These are phyloP conservation scores for Lentinula detonsa DNA, from an alignment of 768 basidiomycete species.

Conservation along the genomic window DNA sequence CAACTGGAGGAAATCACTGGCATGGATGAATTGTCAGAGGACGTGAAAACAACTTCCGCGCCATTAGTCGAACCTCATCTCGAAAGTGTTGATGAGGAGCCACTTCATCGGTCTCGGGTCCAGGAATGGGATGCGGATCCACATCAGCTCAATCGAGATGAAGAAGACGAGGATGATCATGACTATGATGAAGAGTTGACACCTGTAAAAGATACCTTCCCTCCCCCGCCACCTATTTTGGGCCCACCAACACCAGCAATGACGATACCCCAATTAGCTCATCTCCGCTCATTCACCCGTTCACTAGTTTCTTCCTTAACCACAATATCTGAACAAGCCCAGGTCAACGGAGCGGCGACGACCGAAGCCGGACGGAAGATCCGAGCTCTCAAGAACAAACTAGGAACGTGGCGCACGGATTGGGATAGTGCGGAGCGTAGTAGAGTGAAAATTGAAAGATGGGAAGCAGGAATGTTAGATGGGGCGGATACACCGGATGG, in stretches of 20 bases:
- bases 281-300: constrained; percentile 68
- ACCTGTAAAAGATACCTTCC: constrained; percentile 55
- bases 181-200: constrained; percentile 38
- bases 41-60: constrained; percentile 17
- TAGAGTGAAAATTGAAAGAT: constrained; percentile 65
- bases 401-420: constrained; percentile 74
- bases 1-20: constrained; percentile 58
- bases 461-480: constrained; percentile 63
- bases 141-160: constrained; percentile 36
- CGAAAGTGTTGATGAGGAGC: constrained; percentile 24
- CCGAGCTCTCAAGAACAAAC: constrained; percentile 76
- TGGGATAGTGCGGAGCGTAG: constrained; percentile 86
- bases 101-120: constrained; percentile 19
- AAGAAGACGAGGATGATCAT: constrained; percentile 40
- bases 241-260: constrained; percentile 52
- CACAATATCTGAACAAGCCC: constrained; percentile 80
- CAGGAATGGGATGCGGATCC: constrained; percentile 63
- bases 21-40: constrained; percentile 39
- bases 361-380: constrained; percentile 85
- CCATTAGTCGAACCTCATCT: constrained; percentile 20
- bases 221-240: constrained; percentile 37
- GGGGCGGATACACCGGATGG: constrained; percentile 25
- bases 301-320: constrained; percentile 72
- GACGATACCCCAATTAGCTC: constrained; percentile 59
- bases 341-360: constrained; percentile 80